Evolutionary conservation across 2,329 filamentous ascomycete species (phyloP).

Genomic region (Arthrinium phaeospermum): DNA sequence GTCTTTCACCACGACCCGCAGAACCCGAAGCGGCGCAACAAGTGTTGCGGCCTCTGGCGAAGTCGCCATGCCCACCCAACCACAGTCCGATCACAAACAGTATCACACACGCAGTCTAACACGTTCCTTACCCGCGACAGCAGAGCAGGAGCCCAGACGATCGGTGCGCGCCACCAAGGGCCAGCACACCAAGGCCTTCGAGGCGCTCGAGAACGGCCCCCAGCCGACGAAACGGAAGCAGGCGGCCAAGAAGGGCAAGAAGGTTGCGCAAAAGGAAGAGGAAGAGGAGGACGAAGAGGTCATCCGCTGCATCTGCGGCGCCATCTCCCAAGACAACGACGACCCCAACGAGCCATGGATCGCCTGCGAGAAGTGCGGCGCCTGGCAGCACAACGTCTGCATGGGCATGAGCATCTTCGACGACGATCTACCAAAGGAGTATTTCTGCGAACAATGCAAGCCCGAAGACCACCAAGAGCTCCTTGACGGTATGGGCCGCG

Average conservation of each 20-base stretch:
- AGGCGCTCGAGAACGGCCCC: slow-evolving; percentile 69
- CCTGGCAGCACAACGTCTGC: slow-evolving; percentile 98
- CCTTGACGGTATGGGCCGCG: slow-evolving; percentile 76
- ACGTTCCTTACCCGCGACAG: slow-evolving; percentile 31
- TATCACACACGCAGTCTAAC: slow-evolving; percentile 32
- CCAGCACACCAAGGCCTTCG: slow-evolving; percentile 88
- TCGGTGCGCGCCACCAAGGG: slow-evolving; percentile 97
- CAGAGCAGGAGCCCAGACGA: slow-evolving; percentile 79
- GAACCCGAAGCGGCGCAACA: not conserved
- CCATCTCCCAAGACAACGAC: slow-evolving; percentile 81
- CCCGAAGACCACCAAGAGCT: slow-evolving; percentile 84
- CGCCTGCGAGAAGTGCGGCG: slow-evolving; percentile 88
- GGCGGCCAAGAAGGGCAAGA: slow-evolving; percentile 65
- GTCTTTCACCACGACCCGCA: not conserved
- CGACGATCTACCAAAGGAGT: slow-evolving; percentile 80
- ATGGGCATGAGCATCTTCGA: slow-evolving; percentile 83
- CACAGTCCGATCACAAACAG: not conserved
- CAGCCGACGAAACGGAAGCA: slow-evolving; percentile 56
- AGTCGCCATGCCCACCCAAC: not conserved
- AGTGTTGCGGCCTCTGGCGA: not conserved
- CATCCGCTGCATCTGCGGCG: slow-evolving; percentile 90
- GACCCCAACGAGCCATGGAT: slow-evolving; percentile 87
- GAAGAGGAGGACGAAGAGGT: slow-evolving; percentile 69
- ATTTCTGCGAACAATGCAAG: slow-evolving; percentile 90
- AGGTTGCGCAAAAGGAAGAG: slow-evolving; percentile 57